Evolutionary conservation across 768 basidiomycete species (phyloP), one percentile per base, ranked within the genome.

Genomic region (Hypsizygus marmoreus): DNA sequence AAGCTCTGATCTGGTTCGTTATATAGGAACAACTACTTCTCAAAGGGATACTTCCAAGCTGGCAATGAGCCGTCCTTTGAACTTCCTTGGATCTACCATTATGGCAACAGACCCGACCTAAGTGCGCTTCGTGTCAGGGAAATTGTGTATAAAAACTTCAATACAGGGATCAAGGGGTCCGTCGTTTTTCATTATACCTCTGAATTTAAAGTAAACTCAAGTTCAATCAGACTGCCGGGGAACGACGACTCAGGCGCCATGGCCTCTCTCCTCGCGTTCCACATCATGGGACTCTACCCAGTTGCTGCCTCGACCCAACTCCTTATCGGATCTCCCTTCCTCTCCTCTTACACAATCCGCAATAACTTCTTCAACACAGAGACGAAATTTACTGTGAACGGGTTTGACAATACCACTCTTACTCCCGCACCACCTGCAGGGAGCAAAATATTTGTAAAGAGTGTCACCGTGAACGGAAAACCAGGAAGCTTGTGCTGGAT

Each of bases 211-310:
- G 43, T 23, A 20, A 36, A 42, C 12, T 19, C 22, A 6, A 31
- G 40, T 22, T n/a, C 22, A n/a, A 19, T 29, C 29, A 70, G 75
- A 25, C 68, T 79, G 22, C 77, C 77, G 2, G 76, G 76, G 3
- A 79, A 79, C 48, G 77, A 79, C 49, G 76, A 79, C 53, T 74
- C 72, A 4, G 77, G 73, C 17, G 77, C 77, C 7, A 79, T 79
- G 77, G 76, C 75, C 0, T 58, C 74, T 6, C 67, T 77, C 14
- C 69, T 77, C 10, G 63, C 65, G 6, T 79, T 78, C 68, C 75
- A 78, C 53, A 59, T 78, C 34, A 60, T 78, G 12, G 77, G 77
- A 0, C 59, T 79, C 25, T 79, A 78, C 51, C 77, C 77, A 11
- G 75, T 78, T 22, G 66, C 70, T 2, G 53, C 73, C 2, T 71